Base-by-base conservation (phyloP, 1,284 basidiomycete genomes). In the Anthracocystis panici-leucophaei region DNA sequence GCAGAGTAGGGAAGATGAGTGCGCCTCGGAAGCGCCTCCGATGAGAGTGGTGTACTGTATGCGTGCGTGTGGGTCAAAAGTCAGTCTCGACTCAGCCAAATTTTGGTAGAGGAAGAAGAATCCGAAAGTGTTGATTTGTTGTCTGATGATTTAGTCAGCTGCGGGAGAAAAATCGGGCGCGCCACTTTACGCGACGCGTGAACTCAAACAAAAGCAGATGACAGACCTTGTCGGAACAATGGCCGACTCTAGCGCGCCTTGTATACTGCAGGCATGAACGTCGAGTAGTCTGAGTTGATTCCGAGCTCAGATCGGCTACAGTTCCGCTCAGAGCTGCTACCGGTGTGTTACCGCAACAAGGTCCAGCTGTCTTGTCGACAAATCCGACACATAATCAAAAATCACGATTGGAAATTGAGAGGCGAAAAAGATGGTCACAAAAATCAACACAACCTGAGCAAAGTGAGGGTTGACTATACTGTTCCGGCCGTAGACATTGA, bases 181-280 rank as follows among this genome's bases (percentile, higher is more conserved):
- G 29, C 48, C 53, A n/a, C 56, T 64, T 57, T 70, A 70, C 62
- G 67, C 67, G 67, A 60, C 57, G 67, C 61, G 67, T 50, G 29
- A 31, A 35, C 20, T 46, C 25, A 9, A 27, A 11, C 45, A 23
- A 46, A 27, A 3, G 23, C 14, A 21, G 25, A 27, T 7, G 23
- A 12, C 25, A n/a, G n/a, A n/a, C n/a, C 38, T 41, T n/a, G 16
- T 41, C n/a, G 38, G 31, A 9, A 33, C 31, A 33, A 8, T n/a
- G 11, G 35, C 35, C 11, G 35, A 38, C 35, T 33, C 33, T 6
- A 33, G 33, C 33, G 33, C 5, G 7, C 29, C 29, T 29, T 9
- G n/a, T 29, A 29, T 29, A 29, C 29, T 29, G 9, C 5, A 29
- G 29, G 29, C 29, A 29, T 29, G 29, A 29, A 9, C 5, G 4